Evolutionary conservation across 148 eudicot genomes (phyloP), one percentile per base, ranked within the genome.

Genomic region (Cornus suecica): DNA sequence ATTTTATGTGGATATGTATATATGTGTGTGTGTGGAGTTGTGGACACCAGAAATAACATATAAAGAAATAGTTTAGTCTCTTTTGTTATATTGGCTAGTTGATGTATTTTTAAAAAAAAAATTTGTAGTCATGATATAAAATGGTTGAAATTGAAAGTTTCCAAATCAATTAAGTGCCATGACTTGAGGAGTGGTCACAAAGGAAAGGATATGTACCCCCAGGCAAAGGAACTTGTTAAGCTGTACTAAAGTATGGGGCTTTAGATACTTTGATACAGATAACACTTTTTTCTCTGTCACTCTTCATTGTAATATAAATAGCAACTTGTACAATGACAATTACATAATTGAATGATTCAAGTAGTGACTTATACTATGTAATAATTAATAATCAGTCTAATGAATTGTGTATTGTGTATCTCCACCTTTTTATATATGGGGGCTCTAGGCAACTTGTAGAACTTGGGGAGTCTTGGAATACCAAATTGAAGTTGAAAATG

Each of bases 191-290:
- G 77, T 74, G 68, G 51, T 42, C 68, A 67, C 77, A 73, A 74
- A 79, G 81, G 48, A 73, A 79, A 73, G 77, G 74, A 79, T 72
- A 58, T 74, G 73, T 74, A 48, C 81, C 64, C 30, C 64, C 30
- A 73, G 20, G 73, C 30, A 58, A 77, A 70, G 72, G 20, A 76
- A 30, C 51, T 54, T 30, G 72, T 54, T 30, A 9, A 61, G 71
- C 31, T 52, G 78, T 66, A 2, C 28, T 54, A 30, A 7, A 45
- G 52, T 56, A 64, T 31, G 68, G 2, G 25, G 13, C 48, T 0
- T 41, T 11, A 11, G 54, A 48, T 48, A 11, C 54, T 48, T 48
- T 48, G 54, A 48, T 48, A 11, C 54, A 48, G 18, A 48, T 11
- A 13, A 13, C 54, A 48, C 54, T 48, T 48, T 16, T 48, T 48